These are phyloP conservation scores for Acanthamoeba healyi DNA, from an alignment of 208 protist genomes.

Conservation along the genomic window DNA sequence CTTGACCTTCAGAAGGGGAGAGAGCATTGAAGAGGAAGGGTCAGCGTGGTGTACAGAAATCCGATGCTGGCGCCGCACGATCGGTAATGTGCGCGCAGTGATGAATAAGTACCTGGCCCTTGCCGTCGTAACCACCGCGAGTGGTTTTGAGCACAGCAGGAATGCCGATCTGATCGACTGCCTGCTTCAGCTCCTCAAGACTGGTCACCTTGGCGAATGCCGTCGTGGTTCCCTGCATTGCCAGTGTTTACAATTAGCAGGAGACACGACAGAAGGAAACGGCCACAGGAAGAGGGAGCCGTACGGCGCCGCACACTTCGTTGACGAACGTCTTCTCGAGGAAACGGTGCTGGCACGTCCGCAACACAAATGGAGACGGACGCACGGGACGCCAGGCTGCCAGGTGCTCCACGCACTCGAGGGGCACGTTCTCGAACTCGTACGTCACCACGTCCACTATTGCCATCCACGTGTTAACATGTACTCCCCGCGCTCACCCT, in stretches of 20 bases:
- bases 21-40: slow-evolving; percentile 13
- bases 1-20: slow-evolving; percentile 59
- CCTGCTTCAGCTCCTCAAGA: slow-evolving; percentile 52
- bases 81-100: neutral
- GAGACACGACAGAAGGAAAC: too few relatives aligned
- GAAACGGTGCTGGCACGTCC: slow-evolving; percentile 80
- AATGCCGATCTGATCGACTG: slow-evolving; percentile 75
- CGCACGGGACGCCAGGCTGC: slow-evolving; percentile 70
- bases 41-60: too few relatives aligned
- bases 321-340: slow-evolving; percentile 83
- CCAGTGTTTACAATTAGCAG: too few relatives aligned
- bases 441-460: slow-evolving; percentile 85
- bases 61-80: neutral
- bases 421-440: slow-evolving; percentile 85
- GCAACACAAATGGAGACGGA: slow-evolving; percentile 77
- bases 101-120: slow-evolving; percentile 58
- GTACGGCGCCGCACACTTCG: slow-evolving; percentile 43
- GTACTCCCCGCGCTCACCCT: slow-evolving; percentile 1
- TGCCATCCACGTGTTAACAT: too few relatives aligned
- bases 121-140: slow-evolving; percentile 84
- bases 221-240: slow-evolving; percentile 5
- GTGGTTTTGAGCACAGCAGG: slow-evolving; percentile 81
- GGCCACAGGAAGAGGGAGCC: neutral
- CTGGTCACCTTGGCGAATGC: slow-evolving; percentile 24
- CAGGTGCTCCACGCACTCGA: slow-evolving; percentile 14